Conservation (phyloP, 805 yeast genomes). For the Peterozyma xylosa region DNA sequence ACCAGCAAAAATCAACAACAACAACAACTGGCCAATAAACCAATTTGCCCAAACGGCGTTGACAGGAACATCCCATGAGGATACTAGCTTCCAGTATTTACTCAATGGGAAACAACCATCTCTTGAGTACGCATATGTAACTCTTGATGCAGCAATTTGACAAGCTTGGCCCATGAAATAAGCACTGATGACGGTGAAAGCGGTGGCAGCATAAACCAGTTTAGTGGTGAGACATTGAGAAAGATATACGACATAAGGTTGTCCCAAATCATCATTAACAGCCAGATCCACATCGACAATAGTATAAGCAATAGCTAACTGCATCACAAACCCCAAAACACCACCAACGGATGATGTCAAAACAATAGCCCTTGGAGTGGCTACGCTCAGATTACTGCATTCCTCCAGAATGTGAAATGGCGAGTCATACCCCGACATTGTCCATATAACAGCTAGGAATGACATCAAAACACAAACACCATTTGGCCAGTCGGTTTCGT, state of each 20-base stretch:
- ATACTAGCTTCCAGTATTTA: slow-evolving; percentile 38
- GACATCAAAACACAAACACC: slow-evolving; percentile 52
- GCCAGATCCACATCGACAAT: slow-evolving; percentile 40
- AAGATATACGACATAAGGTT: slow-evolving; percentile 52
- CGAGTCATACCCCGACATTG: slow-evolving; percentile 71
- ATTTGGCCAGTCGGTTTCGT: slow-evolving; percentile 56
- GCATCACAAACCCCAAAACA: slow-evolving; percentile 45
- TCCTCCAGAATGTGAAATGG: slow-evolving; percentile 75
- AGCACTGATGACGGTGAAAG: slow-evolving; percentile 34
- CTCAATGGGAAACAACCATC: slow-evolving; percentile 63
- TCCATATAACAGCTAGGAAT: slow-evolving; percentile 59
- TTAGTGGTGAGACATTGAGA: slow-evolving; percentile 37
- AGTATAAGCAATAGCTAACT: slow-evolving; percentile 56
- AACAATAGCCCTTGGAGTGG: slow-evolving; percentile 63
- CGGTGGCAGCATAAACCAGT: slow-evolving; percentile 32
- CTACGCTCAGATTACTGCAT: slow-evolving; percentile 39
- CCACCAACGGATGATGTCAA: slow-evolving; percentile 52
- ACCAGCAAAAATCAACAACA: slow-evolving; percentile 56
- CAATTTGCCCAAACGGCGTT: slow-evolving; percentile 57
- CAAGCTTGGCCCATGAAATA: slow-evolving; percentile 50
- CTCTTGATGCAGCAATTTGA: slow-evolving; percentile 61
- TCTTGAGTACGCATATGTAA: slow-evolving; percentile 59
- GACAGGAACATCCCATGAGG: slow-evolving; percentile 52
- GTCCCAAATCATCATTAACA: slow-evolving; percentile 43
- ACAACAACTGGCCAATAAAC: slow-evolving; percentile 44